Evolutionary conservation across 257 asterid genomes (phyloP), one percentile per base, ranked within the genome.

Genomic region (Misopates orontium): DNA sequence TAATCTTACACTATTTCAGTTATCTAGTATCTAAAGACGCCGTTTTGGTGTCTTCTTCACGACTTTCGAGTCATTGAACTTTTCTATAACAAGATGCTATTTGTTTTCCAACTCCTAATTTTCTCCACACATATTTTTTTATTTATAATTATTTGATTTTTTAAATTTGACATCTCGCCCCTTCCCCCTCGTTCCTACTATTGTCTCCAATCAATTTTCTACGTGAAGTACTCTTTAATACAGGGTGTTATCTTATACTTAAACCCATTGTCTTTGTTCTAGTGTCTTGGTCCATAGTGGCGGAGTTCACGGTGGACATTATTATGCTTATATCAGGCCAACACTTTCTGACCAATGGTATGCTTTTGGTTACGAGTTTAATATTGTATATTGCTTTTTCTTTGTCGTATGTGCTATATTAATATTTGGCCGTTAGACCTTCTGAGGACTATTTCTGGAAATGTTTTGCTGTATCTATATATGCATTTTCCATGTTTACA

Each of bases 251-350:
- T 15, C 54, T n/a, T n/a, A n/a, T n/a, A n/a, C n/a, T n/a, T n/a
- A n/a, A n/a, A n/a, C n/a, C n/a, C n/a, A n/a, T 22, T 66, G 56
- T 36, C 58, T 59, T 49, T 31, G 41, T 31, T 54, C 68, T 61
- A 94, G 99, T 83, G 99, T 94, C 42, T 79, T 94, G 93, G 99
- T 94, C 66, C 99, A 94, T 64, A 88, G 97, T 28, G 97, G 96
- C 14, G 99, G 99, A 52, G 95, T 90, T 64, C 96, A 94, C 56
- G 97, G 99, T 40, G 99, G 99, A 66, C 97, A 94, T 63, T 94
- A 94, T 74, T 94, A 94, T 83, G 99, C 95, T 71, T 94, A 71
- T 78, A 94, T 94, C 84, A 86, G 99, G 77, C 97, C 99, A 44
- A 86, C 95, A 8, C 87, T 94, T 42, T 75, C 95, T 60, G 96